Percentiles rank a stretch among this genome's conserved stretches.
Evolutionary conservation across 2,329 filamentous ascomycete genomes (phyloP).

Genomic region (Trichoderma citrinoviride): DNA sequence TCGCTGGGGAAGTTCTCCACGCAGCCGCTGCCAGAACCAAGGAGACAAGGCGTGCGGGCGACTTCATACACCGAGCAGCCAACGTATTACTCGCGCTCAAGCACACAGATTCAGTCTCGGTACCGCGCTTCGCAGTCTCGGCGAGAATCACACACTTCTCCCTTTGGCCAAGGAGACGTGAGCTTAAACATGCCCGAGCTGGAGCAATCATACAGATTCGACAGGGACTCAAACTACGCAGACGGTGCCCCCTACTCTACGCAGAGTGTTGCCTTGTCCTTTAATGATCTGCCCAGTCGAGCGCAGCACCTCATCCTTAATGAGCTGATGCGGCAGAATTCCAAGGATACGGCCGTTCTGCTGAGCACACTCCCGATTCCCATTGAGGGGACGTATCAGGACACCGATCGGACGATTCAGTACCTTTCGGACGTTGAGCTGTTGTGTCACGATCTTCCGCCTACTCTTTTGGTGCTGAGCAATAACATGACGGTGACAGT

Average conservation of each 20-base stretch:
- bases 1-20: slow-evolving; percentile 60
- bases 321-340: slow-evolving; percentile 71
- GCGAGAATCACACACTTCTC: slow-evolving; percentile 38
- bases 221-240: slow-evolving; percentile 27
- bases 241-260: slow-evolving; percentile 49
- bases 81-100: slow-evolving; percentile 25
- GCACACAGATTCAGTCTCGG: slow-evolving; percentile 31
- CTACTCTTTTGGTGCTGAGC: slow-evolving; percentile 74
- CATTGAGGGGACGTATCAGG: slow-evolving; percentile 69
- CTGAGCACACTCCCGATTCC: slow-evolving; percentile 84
- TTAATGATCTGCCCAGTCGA: slow-evolving; percentile 81
- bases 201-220: slow-evolving; percentile 39
- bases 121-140: slow-evolving; percentile 39
- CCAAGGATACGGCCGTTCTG: slow-evolving; percentile 69
- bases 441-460: slow-evolving; percentile 72
- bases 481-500: slow-evolving; percentile 90
- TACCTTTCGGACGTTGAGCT: slow-evolving; percentile 79
- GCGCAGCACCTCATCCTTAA: slow-evolving; percentile 86
- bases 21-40: slow-evolving; percentile 60
- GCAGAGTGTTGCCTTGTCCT: slow-evolving; percentile 67
- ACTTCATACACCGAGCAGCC: slow-evolving; percentile 59
- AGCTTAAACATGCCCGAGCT: slow-evolving; percentile 46
- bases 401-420: slow-evolving; percentile 65
- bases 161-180: slow-evolving; percentile 34
- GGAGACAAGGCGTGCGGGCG: slow-evolving; percentile 56